Evolutionary conservation across 1,139 yeast species (phyloP), one percentile per base, ranked within the genome.

Genomic region (Keqinozyma sinolaborantium): DNA sequence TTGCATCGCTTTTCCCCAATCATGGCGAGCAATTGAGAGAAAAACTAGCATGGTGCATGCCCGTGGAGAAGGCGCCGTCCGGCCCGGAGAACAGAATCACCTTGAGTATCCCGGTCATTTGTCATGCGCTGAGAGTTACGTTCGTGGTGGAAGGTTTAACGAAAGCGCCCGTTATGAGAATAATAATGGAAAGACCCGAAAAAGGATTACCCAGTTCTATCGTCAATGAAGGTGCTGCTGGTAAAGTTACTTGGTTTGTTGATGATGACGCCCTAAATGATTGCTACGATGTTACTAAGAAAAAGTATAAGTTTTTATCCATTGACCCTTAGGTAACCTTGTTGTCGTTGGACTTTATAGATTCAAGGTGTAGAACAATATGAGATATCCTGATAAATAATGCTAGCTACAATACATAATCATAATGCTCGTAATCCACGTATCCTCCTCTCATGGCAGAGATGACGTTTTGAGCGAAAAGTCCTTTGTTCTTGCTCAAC

Each of bases 101-200:
- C 3, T 70, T 92, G 40, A 86, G 96, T 1, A 83, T 92, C 28
- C 98, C 98, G 2, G 97, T 92, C 19, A 86, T 92, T 42, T 83
- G 95, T 52, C 97, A 92, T 60, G 83, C 97, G 1, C 90, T 83
- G 50, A 73, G 95, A 53, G 95, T 90, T 20, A 80, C 95, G 1
- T 90, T 88, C 57, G 97, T 88, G 26, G 97, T 90, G 12, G 97
- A 88, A 66, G 97, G 97, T 45, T 79, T 94, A 30, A 87, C 95
- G 16, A 92, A 92, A 62, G 97, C 97, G 4, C 95, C 96, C 5
- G 82, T 92, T 36, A 78, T 92, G 56, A 82, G 88, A 56, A 85
- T 83, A 5, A 92, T 92, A 36, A 86, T 92, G 92, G 97, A 92
- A 63, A 77, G 97, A 51, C 97, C 97, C 3, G 98, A 92, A 52